Evolutionary conservation across 2,329 filamentous ascomycete genomes (phyloP).

Genomic region (Neofusicoccum sp.): DNA sequence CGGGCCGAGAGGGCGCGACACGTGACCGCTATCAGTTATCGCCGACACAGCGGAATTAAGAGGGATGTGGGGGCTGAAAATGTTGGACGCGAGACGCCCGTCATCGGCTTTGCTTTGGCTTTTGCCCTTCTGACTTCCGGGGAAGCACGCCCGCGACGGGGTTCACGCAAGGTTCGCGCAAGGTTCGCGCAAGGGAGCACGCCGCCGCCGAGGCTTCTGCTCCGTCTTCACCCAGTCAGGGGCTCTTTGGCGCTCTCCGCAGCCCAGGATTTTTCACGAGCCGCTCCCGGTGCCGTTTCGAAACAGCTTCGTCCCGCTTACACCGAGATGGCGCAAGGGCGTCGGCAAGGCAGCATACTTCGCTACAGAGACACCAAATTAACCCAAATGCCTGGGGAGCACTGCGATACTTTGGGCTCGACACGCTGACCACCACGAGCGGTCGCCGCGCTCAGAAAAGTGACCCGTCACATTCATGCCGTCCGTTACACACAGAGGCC

Average conservation of each 20-base stretch:
- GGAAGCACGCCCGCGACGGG: not conserved
- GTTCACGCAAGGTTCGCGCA: not conserved
- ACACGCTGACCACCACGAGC: not conserved
- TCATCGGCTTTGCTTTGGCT: not conserved
- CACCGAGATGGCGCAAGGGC: not conserved
- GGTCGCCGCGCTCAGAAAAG: not conserved
- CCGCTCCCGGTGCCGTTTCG: not conserved
- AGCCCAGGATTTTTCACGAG: not conserved
- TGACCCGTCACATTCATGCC: slow-evolving; percentile 12
- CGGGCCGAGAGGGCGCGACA: not conserved
- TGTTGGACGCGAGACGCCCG: not conserved
- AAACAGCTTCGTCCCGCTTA: not conserved
- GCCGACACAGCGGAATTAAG: not conserved
- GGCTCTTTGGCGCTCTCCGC: not conserved
- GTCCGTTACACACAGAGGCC: not conserved
- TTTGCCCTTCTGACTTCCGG: not conserved
- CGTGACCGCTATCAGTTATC: not conserved
- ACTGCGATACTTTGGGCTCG: not conserved
- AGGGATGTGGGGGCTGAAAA: not conserved
- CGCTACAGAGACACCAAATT: not conserved
- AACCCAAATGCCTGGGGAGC: not conserved
- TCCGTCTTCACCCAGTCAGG: not conserved
- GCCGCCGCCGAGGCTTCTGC: not conserved
- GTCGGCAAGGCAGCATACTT: not conserved
- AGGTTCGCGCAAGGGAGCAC: not conserved